phyloP scores from a whole-genome alignment of 2,329 filamentous ascomycete genomes.

The Ophiostoma montium region DNA sequence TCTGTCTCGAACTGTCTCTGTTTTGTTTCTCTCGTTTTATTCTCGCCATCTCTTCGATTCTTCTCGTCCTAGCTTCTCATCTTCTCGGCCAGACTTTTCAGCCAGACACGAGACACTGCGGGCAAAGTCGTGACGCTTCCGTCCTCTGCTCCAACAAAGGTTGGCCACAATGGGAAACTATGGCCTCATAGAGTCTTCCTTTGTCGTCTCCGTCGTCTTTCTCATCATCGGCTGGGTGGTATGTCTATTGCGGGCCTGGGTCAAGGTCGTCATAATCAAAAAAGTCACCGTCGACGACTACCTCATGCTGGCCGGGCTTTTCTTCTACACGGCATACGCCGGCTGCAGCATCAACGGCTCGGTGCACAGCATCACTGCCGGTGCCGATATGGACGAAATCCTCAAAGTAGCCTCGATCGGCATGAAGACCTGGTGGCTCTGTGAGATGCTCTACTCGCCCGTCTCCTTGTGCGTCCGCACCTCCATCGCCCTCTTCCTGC shows the following conservation, averaged over 20 bases:
- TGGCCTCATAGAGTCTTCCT: slow-evolving; percentile 9
- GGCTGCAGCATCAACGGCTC: slow-evolving; percentile 22
- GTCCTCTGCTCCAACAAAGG: neutral
- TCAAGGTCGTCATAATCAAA: slow-evolving; percentile 28
- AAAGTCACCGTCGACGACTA: slow-evolving; percentile 32
- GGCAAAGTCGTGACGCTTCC: too few species aligned
- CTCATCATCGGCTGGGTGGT: slow-evolving; percentile 18
- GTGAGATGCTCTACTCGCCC: slow-evolving; percentile 26
- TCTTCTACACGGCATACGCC: slow-evolving; percentile 23
- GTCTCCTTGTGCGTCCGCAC: slow-evolving; percentile 26
- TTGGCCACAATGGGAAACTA: slow-evolving; percentile 5
- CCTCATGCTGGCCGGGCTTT: slow-evolving; percentile 31
- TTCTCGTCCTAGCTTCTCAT: neutral
- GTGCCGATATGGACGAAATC: slow-evolving; percentile 14
- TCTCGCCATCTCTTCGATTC: neutral
- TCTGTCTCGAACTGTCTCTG: neutral
- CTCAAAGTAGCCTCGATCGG: slow-evolving; percentile 16
- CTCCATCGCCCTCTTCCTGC: slow-evolving; percentile 27
- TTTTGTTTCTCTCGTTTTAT: neutral
- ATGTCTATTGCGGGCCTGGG: slow-evolving; percentile 29
- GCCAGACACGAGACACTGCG: too few species aligned
- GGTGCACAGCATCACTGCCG: slow-evolving; percentile 18
- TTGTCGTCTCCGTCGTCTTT: slow-evolving; percentile 8
- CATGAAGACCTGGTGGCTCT: slow-evolving; percentile 25
- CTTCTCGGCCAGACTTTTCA: too few species aligned